Percentiles rank a stretch among this genome's conserved stretches.
Evolutionary conservation across 495 filamentous ascomycete species (phyloP).

Genomic region (Penicillium flavigenum): DNA sequence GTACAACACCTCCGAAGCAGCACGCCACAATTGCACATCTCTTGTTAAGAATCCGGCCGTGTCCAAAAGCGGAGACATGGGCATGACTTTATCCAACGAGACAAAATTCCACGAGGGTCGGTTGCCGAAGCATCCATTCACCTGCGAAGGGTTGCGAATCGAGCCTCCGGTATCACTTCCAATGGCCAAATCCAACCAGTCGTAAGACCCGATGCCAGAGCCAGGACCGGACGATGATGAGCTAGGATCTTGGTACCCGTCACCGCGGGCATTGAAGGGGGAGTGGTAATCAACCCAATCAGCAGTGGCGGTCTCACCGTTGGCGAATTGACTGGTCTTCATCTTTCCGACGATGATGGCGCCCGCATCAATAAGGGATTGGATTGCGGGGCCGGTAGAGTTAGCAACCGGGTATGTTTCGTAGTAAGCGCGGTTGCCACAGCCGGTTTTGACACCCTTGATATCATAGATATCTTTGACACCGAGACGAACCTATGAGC

Average conservation of each 20-base stretch:
- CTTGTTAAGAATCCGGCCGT: neutral
- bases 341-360: neutral
- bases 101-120: neutral
- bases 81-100: neutral
- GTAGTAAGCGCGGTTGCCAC: neutral
- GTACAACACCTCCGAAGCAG: neutral
- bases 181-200: conserved; percentile 44
- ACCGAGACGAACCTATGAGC: neutral
- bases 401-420: neutral
- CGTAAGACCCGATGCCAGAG: conserved; percentile 36
- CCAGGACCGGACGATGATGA: conserved; percentile 40
- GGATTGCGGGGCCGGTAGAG: neutral
- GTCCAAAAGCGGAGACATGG: neutral
- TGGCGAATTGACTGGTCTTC: neutral
- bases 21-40: neutral
- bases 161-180: conserved; percentile 48
- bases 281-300: conserved; percentile 44
- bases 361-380: neutral
- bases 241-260: conserved; percentile 42
- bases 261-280: conserved; percentile 43
- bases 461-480: neutral
- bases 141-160: conserved; percentile 7
- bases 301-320: conserved; percentile 18
- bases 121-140: neutral
- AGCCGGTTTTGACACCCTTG: neutral